phyloP scores from a whole-genome alignment of 1,284 basidiomycete genomes.

The Meripilus lineatus region DNA sequence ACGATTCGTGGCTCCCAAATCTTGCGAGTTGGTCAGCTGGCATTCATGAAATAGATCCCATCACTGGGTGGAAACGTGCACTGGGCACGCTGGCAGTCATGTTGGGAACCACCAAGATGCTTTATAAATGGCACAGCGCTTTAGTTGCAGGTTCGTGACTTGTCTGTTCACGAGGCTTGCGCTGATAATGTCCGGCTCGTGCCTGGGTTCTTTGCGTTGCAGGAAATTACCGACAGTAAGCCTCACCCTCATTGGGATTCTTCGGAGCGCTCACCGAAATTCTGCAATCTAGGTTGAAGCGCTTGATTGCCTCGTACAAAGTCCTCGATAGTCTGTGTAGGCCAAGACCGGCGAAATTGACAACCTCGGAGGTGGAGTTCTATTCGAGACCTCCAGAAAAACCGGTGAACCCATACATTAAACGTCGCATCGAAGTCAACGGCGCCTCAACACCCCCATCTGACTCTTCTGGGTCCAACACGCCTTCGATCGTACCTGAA shows the following conservation, averaged over 20 bases:
- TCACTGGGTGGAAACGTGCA: constrained; percentile 6
- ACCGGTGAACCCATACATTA: constrained; percentile 17
- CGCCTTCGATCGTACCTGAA: too few species aligned
- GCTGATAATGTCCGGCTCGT: neutral
- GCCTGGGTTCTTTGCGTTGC: neutral
- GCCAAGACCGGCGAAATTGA: constrained; percentile 10
- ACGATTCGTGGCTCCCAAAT: too few species aligned
- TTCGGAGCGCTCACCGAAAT: neutral
- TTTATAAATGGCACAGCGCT: constrained; percentile 43
- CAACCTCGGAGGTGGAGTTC: constrained; percentile 11
- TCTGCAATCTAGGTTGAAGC: constrained; percentile 7
- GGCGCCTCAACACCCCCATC: neutral
- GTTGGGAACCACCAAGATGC: constrained; percentile 29
- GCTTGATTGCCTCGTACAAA: constrained; percentile 6
- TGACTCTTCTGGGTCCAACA: too few species aligned
- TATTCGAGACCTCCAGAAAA: constrained; percentile 20
- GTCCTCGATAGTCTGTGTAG: constrained; percentile 8
- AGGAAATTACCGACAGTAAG: constrained; percentile 14
- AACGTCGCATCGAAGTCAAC: neutral
- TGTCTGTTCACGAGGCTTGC: neutral
- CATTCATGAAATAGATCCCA: too few species aligned
- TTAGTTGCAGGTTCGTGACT: constrained; percentile 34
- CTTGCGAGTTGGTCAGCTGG: too few species aligned
- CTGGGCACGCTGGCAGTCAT: constrained; percentile 20
- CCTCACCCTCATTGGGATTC: neutral